Evolutionary conservation across 345 rosid genomes (phyloP).

Genomic region (Draba incana): DNA sequence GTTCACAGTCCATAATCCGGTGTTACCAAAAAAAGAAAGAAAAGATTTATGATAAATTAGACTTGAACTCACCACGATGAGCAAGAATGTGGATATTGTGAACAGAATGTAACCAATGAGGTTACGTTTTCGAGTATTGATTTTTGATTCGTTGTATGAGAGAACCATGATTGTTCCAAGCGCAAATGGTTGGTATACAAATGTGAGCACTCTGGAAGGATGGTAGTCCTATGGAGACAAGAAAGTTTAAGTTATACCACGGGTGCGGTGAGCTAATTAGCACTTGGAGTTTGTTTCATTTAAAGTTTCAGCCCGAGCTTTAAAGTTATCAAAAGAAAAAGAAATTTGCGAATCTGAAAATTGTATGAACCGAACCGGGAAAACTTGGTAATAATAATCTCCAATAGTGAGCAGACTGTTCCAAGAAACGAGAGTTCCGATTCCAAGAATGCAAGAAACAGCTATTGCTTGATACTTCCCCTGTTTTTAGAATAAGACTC

Average conservation of each 20-base stretch:
- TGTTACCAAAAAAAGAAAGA: no score
- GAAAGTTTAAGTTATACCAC: neutral
- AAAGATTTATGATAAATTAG: no score
- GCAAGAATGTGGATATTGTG: slow-evolving; percentile 57
- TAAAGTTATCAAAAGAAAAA: no score
- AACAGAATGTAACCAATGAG: slow-evolving; percentile 63
- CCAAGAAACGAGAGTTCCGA: slow-evolving; percentile 83
- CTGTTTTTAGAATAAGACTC: no score
- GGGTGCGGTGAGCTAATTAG: no score
- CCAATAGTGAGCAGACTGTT: slow-evolving; percentile 78
- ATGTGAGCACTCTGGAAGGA: slow-evolving; percentile 86
- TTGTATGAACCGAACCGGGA: slow-evolving; percentile 48
- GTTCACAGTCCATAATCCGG: no score
- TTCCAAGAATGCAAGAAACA: slow-evolving; percentile 77
- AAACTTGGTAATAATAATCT: slow-evolving; percentile 45
- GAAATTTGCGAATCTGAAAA: no score
- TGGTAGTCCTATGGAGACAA: slow-evolving; percentile 59
- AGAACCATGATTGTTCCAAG: slow-evolving; percentile 61
- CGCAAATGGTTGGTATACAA: no score
- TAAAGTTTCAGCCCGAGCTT: no score
- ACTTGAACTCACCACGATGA: slow-evolving; percentile 62
- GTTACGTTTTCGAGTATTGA: slow-evolving; percentile 66
- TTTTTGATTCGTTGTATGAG: slow-evolving; percentile 59
- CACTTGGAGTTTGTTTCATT: no score
- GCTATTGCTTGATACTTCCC: slow-evolving; percentile 46